Conservation (phyloP, 2,329 filamentous ascomycete genomes). For the Tolypocladium guangdongense region DNA sequence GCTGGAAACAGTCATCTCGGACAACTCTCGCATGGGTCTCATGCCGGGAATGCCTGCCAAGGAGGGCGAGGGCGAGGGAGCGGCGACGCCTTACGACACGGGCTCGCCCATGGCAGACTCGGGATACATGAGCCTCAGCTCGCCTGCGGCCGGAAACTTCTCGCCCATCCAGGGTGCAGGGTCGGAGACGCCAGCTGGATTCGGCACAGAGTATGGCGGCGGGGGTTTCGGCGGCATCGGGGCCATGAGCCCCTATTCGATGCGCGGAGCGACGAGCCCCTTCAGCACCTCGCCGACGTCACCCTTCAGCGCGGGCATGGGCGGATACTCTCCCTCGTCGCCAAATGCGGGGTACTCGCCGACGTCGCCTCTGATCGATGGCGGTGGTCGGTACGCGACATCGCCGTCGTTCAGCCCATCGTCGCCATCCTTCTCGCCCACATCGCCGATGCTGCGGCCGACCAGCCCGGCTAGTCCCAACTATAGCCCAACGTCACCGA, state of each 20-base stretch:
- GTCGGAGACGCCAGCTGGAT: conserved; percentile 59
- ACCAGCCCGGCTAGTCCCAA: conserved; percentile 46
- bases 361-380: conserved; percentile 56
- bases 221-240: conserved; percentile 38
- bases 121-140: conserved; percentile 52
- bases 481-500: conserved; percentile 57
- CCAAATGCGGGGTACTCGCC: conserved; percentile 65
- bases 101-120: conserved; percentile 69
- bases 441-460: conserved; percentile 46
- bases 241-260: conserved; percentile 53
- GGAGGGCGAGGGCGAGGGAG: conserved; percentile 65
- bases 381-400: conserved; percentile 40
- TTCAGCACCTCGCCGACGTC: conserved; percentile 62
- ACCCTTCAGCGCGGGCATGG: conserved; percentile 45
- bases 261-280: conserved; percentile 56
- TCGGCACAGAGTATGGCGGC: conserved; percentile 49
- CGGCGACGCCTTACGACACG: conserved; percentile 88
- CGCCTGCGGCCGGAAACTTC: conserved; percentile 55
- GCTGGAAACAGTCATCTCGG: conserved; percentile 88
- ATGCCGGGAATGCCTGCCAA: conserved; percentile 72
- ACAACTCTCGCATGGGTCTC: conserved; percentile 76
- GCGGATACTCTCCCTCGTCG: conserved; percentile 66
- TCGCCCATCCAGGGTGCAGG: conserved; percentile 68
- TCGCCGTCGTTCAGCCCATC: conserved; percentile 54
- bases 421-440: conserved; percentile 53